phyloP scores from a whole-genome alignment of 805 yeast genomes.

The Barnettozyma populi region DNA sequence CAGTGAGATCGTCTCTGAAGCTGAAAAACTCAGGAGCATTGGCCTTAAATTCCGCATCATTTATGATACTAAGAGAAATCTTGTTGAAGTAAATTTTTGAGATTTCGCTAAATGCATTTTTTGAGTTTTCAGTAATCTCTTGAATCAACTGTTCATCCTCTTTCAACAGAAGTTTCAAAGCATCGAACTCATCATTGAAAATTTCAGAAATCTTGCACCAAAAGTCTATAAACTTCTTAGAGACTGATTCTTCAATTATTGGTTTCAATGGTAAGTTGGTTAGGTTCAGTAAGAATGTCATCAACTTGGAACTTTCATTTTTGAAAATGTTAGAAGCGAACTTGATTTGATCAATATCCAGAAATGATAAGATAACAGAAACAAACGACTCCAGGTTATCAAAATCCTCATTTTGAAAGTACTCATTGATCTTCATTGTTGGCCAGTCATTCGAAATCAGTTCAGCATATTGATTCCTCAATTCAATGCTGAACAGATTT shows the following conservation, averaged over 20 bases:
- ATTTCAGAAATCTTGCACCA: slow-evolving; percentile 66
- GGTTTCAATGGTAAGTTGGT: slow-evolving; percentile 56
- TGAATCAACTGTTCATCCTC: slow-evolving; percentile 28
- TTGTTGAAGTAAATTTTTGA: slow-evolving; percentile 67
- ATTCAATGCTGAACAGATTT: slow-evolving; percentile 20
- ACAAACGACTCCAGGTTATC: slow-evolving; percentile 39
- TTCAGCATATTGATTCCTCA: slow-evolving; percentile 14
- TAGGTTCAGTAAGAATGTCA: slow-evolving; percentile 45
- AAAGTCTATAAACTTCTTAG: slow-evolving; percentile 52
- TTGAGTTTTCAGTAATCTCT: slow-evolving; percentile 29
- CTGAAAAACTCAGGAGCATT: slow-evolving; percentile 48
- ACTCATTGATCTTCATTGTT: slow-evolving; percentile 29
- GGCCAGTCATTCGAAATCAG: slow-evolving; percentile 46
- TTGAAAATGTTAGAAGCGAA: slow-evolving; percentile 36
- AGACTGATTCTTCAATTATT: slow-evolving; percentile 51
- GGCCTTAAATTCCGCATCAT: slow-evolving; percentile 29
- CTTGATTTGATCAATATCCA: slow-evolving; percentile 41
- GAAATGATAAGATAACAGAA: slow-evolving; percentile 38
- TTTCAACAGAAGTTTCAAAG: slow-evolving; percentile 27
- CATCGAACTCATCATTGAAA: slow-evolving; percentile 44
- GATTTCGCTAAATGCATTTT: slow-evolving; percentile 42
- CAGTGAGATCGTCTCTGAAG: slow-evolving; percentile 71
- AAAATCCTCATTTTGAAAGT: slow-evolving; percentile 29
- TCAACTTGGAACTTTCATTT: slow-evolving; percentile 32
- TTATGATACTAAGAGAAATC: slow-evolving; percentile 39